Base-by-base conservation (phyloP, 768 basidiomycete species). In the Kockovaella imperatae region DNA sequence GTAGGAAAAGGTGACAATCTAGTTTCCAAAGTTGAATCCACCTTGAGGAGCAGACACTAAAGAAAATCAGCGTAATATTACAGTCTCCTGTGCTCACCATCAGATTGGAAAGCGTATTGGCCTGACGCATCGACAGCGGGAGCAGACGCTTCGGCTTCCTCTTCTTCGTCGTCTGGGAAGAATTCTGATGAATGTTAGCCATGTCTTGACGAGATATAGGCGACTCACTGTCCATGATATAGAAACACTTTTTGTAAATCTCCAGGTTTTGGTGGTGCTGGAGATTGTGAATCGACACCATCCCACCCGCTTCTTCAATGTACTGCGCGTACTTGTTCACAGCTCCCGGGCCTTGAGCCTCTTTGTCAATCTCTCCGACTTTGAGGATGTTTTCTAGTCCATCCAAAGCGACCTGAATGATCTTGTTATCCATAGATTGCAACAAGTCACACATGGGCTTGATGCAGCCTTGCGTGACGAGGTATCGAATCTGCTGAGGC, bases 181-280 rank as follows among this genome's bases (percentile, higher is more conserved):
- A 93, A 95, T 68, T 91, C 91, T 75, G 88, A 15, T 14, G 18
- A 7, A 2, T 7, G 35, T 53, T 41, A 56, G 52, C 53, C 34
- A 21, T 35, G 30, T 25, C 20, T 28, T 13, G 34, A 32, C 20
- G 24, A 14, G 20, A 14, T 14, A 48, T 29, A 35, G n/a, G 21
- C 14, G 20, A 59, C 63, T 61, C 58, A 61, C 63, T 71, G 59
- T 72, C 72, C 73, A 73, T 74, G 59, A 73, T 95, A 73, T 88
- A 88, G 78, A 90, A 99, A 34, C 91, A 93, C 76, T 99, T 97
- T 80, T 96, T 96, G 76, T 99, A 99, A 63, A 99, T 97, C 62
- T 97, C 93, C 74, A 96, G 74, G 75, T 99, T 99, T 76, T 99
- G 93, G 73, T 97, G 95, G 73, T 93, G 90, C 75, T 99, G 95